Evolutionary conservation across 805 yeast genomes (phyloP), one percentile per base, ranked within the genome.

Genomic region (Wickerhamomyces alni): DNA sequence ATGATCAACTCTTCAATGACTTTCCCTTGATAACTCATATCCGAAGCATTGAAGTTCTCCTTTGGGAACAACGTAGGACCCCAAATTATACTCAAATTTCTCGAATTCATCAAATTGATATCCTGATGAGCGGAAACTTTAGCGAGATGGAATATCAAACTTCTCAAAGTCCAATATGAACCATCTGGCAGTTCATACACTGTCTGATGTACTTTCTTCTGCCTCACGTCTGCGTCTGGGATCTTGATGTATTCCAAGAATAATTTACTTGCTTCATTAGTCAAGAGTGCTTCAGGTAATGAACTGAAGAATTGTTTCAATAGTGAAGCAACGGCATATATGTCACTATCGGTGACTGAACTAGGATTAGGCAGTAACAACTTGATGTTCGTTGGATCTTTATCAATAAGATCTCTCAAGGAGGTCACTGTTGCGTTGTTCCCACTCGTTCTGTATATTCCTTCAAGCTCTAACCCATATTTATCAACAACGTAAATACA

Each of bases 121-220:
- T 70, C 69, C 52, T 80, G 81, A 40, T 78, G 69, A 22, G 73
- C 72, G 29, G 82, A 77, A 12, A 93, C 80, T 40, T 82, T 75
- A 45, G 82, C 79, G 45, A 93, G 74, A 60, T 93, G 99, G 70
- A 91, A 87, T 2, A 89, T 66, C 48, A 93, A 65, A 27, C 87
- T 78, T 48, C 97, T 69, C 50, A 93, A 69, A 0, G 98, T 89
- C 70, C 95, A 89, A 59, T 93, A 93, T 42, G 91, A 87, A 1
- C 95, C 93, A 63, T 93, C 99, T 0, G 97, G 96, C 40, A 93
- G 71, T 48, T 85, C 84, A 65, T 83, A 93, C 34, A 93, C 86
- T 43, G 87, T 74, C 33, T 87, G 86, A 61, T 93, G 99, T 51
- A 93, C 70, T 24, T 69, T 69, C 54, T 87, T 91, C 43, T 85